Conservation (phyloP, 495 filamentous ascomycete species). For the Penicillium steckii region DNA sequence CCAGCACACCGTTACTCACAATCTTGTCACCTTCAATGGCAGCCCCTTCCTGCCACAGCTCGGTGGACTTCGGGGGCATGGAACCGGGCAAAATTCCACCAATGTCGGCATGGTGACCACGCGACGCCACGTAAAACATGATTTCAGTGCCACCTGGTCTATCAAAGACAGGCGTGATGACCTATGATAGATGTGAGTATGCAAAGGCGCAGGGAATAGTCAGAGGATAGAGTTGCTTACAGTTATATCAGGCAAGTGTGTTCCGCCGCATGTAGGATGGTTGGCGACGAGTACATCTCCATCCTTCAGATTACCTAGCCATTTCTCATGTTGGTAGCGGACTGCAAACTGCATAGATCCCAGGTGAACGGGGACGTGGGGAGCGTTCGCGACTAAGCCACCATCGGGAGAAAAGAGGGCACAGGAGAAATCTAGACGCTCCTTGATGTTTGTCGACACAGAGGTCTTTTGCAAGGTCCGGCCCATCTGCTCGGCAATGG, state of each 20-base stretch:
- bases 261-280: constrained; percentile 91
- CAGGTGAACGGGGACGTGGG: constrained; percentile 91
- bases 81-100: constrained; percentile 93
- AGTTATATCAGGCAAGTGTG: constrained; percentile 88
- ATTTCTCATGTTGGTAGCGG: constrained; percentile 87
- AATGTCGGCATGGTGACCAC: constrained; percentile 96
- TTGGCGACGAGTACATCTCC: constrained; percentile 96
- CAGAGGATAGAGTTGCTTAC: constrained; percentile 39
- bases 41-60: constrained; percentile 93
- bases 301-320: constrained; percentile 79
- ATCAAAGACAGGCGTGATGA: constrained; percentile 83
- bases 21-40: constrained; percentile 93
- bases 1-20: constrained; percentile 83
- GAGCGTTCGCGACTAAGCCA: constrained; percentile 90
- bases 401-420: constrained; percentile 91
- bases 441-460: constrained; percentile 97
- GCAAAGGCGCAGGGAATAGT: neutral
- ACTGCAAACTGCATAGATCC: constrained; percentile 96
- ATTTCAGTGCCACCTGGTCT: constrained; percentile 70
- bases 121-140: constrained; percentile 93
- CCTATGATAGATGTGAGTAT: constrained; percentile 15
- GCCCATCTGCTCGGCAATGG: constrained; percentile 98
- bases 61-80: constrained; percentile 93
- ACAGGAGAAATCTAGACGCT: constrained; percentile 94
- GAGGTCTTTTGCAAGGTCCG: constrained; percentile 94